A percentile compares a stretch with the other conserved stretches of the same genome.
phyloP scores from a whole-genome alignment of 2,329 filamentous ascomycete species.

The Calycina herbarum region DNA sequence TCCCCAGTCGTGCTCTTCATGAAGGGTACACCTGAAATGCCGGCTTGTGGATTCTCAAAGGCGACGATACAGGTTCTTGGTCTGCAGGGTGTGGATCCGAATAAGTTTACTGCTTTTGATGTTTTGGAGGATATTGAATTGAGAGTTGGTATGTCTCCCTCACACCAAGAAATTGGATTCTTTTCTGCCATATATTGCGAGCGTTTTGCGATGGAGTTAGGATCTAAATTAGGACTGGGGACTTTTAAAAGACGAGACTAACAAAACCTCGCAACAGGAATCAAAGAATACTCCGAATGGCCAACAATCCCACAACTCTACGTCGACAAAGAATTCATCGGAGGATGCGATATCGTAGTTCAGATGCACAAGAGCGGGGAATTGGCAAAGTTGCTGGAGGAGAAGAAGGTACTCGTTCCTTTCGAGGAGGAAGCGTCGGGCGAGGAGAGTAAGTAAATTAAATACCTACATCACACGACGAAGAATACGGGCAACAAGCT shows the following conservation, averaged over 20 bases:
- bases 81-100: slow-evolving; percentile 89
- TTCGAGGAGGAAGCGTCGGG: slow-evolving; percentile 19
- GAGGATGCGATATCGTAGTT: slow-evolving; percentile 95
- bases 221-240: neutral
- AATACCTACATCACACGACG: neutral
- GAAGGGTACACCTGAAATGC: slow-evolving; percentile 96
- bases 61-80: slow-evolving; percentile 94
- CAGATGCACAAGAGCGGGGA: slow-evolving; percentile 97
- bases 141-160: slow-evolving; percentile 61
- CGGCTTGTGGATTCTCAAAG: slow-evolving; percentile 95
- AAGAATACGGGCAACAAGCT: neutral
- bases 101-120: slow-evolving; percentile 98
- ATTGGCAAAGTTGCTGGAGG: slow-evolving; percentile 84
- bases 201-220: neutral
- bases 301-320: slow-evolving; percentile 98
- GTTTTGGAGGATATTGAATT: slow-evolving; percentile 90
- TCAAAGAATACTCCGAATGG: slow-evolving; percentile 99
- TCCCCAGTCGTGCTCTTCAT: slow-evolving; percentile 97
- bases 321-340: slow-evolving; percentile 91
- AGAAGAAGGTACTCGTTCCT: slow-evolving; percentile 76
- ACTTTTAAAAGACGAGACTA: neutral
- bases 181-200: neutral
- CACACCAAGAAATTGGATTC: too few species aligned
- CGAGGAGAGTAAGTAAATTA: slow-evolving; percentile 1
- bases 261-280: slow-evolving; percentile 55